Percentiles rank a stretch among this genome's conserved stretches.
These are phyloP conservation scores for Colletotrichum sidae DNA, from an alignment of 2,329 filamentous ascomycete species.

Conservation along the genomic window DNA sequence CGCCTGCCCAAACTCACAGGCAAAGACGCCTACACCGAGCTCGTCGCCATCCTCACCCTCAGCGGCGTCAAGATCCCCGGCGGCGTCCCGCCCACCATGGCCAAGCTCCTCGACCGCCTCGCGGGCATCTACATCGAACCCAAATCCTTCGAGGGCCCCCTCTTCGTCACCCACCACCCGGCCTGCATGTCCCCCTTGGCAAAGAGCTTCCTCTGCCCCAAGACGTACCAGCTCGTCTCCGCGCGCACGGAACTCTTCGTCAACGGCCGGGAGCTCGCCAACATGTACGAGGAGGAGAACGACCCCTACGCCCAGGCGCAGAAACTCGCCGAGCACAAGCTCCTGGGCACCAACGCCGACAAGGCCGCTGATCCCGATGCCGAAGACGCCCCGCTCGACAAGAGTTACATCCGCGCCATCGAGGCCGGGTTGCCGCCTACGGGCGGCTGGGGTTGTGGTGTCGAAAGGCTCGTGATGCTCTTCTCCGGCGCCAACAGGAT, in stretches of 20 bases:
- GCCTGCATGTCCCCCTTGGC: conserved; percentile 91
- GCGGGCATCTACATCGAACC: conserved; percentile 83
- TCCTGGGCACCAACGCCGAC: conserved; percentile 47
- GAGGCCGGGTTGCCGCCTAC: conserved; percentile 95
- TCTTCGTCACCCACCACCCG: conserved; percentile 91
- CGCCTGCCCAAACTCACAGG: conserved; percentile 72
- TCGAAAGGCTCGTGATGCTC: conserved; percentile 93
- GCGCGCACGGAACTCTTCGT: conserved; percentile 90
- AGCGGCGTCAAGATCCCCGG: conserved; percentile 74
- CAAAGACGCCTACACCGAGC: conserved; percentile 66
- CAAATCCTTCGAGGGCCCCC: conserved; percentile 72
- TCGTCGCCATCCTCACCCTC: conserved; percentile 67
- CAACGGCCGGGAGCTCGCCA: conserved; percentile 83
- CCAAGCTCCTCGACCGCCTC: conserved; percentile 83
- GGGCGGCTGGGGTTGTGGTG: conserved; percentile 94
- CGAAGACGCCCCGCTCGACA: conserved; percentile 68
- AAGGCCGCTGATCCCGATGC: conserved; percentile 47
- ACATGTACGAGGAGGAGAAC: conserved; percentile 99
- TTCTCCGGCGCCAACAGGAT: conserved; percentile 84
- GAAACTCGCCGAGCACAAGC: conserved; percentile 76
- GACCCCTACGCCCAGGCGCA: conserved; percentile 85
- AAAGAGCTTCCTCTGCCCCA: conserved; percentile 82
- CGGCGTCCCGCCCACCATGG: conserved; percentile 65
- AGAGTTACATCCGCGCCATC: conserved; percentile 85
- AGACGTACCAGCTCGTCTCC: conserved; percentile 77